Conservation (phyloP, 495 filamentous ascomycete species). For the Penicillium samsonianum region DNA sequence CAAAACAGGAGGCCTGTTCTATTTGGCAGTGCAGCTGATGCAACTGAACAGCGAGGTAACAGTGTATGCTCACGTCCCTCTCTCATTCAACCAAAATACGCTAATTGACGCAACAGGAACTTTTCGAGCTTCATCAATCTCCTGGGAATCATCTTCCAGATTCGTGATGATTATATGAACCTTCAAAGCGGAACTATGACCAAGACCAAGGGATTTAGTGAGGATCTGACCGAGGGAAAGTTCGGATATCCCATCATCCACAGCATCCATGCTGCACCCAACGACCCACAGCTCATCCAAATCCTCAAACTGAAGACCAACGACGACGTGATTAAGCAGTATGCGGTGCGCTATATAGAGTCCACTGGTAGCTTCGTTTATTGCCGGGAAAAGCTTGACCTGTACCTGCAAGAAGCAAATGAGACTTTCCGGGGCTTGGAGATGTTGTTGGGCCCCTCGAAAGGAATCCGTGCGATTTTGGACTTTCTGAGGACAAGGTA, state of each 20-base stretch:
- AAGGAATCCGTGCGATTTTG: no score
- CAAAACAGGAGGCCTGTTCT: constrained; percentile 91
- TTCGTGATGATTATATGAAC: constrained; percentile 10
- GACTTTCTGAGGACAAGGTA: no score
- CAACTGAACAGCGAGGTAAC: constrained; percentile 38
- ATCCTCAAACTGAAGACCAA: neutral
- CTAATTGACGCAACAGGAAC: neutral
- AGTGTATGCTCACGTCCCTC: neutral
- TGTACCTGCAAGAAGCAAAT: no score
- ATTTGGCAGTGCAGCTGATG: constrained; percentile 83
- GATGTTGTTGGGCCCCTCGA: no score
- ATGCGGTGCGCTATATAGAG: neutral
- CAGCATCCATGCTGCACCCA: neutral
- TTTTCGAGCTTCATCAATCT: neutral
- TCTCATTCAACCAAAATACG: no score
- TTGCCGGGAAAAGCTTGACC: neutral
- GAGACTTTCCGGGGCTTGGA: no score
- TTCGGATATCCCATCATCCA: constrained; percentile 70
- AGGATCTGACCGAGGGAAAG: constrained; percentile 89
- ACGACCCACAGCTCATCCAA: neutral
- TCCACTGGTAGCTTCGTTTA: neutral
- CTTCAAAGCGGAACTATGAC: constrained; percentile 45
- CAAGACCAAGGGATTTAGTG: constrained; percentile 76
- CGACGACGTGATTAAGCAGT: neutral
- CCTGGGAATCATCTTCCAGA: constrained; percentile 6